Evolutionary conservation across 768 basidiomycete species (phyloP).

Genomic region (Tulasnella calospora): DNA sequence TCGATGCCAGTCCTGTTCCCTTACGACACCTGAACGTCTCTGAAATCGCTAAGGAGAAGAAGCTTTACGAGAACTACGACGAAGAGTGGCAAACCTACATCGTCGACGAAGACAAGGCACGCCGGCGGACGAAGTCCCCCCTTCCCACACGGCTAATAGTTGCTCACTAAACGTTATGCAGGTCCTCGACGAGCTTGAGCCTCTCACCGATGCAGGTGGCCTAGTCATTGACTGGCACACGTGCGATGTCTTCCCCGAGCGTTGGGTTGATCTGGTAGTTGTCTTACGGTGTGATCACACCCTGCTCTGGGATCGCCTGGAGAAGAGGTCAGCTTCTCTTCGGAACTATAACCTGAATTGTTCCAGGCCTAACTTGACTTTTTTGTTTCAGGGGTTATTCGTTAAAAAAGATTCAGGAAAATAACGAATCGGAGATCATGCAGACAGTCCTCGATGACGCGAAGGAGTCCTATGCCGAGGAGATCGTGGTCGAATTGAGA

Average conservation of each 20-base stretch:
- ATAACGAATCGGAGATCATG: conserved; percentile 99
- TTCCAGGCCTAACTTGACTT: background rate
- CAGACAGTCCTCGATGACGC: conserved; percentile 86
- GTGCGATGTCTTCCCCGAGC: conserved; percentile 88
- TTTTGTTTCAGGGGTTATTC: conserved; percentile 61
- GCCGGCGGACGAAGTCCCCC: conserved; percentile 30
- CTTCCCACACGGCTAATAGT: background rate
- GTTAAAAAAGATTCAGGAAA: conserved; percentile 93
- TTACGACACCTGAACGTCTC: conserved; percentile 84
- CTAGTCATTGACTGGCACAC: conserved; percentile 93
- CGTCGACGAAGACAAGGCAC: conserved; percentile 93
- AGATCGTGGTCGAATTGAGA: conserved; percentile 78
- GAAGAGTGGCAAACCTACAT: conserved; percentile 93
- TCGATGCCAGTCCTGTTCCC: conserved; percentile 60
- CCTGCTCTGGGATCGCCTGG: conserved; percentile 81
- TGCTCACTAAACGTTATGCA: conserved; percentile 34
- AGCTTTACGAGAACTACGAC: conserved; percentile 78
- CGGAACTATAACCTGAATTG: conserved; percentile 10
- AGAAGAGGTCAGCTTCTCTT: conserved; percentile 59
- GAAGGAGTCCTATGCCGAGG: conserved; percentile 72
- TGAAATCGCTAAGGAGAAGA: conserved; percentile 78
- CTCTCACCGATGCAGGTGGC: conserved; percentile 61
- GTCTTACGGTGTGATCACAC: conserved; percentile 87
- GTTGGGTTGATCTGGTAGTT: conserved; percentile 94
- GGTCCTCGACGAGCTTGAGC: conserved; percentile 86